phyloP scores from a whole-genome alignment of 352 stramenopile genomes.

The Sclerospora graminicola region DNA sequence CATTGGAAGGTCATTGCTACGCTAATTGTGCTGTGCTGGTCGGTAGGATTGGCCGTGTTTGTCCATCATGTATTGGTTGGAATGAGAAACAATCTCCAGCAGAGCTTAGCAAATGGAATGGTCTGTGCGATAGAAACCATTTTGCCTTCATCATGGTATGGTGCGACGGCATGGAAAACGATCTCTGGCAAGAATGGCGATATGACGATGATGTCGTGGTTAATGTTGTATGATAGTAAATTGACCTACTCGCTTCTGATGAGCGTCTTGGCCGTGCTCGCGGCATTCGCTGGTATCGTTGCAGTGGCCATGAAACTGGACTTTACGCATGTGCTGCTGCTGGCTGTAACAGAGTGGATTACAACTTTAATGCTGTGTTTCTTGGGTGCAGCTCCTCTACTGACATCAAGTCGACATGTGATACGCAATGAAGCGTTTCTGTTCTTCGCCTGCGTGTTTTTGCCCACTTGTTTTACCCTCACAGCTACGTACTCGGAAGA shows the following conservation, averaged over 20 bases:
- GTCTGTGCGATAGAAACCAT: constrained; percentile 32
- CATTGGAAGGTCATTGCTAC: constrained; percentile 66
- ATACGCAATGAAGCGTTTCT: constrained; percentile 46
- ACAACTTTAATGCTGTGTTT: constrained; percentile 45
- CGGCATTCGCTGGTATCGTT: constrained; percentile 51
- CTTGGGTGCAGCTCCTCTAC: constrained; percentile 27
- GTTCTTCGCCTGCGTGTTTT: constrained; percentile 49
- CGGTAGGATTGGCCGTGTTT: constrained; percentile 50
- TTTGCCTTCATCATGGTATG: constrained; percentile 38
- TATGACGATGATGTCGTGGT: constrained; percentile 51
- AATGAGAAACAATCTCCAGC: constrained; percentile 30
- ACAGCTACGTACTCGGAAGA: constrained; percentile 74
- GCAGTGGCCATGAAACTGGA: constrained; percentile 68
- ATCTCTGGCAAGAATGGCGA: constrained; percentile 20
- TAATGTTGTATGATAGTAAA: constrained; percentile 57
- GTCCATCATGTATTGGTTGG: constrained; percentile 42
- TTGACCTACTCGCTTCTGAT: constrained; percentile 54
- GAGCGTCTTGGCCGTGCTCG: constrained; percentile 44
- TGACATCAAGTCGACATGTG: constrained; percentile 36
- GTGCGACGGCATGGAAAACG: constrained; percentile 22
- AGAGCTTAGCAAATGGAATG: constrained; percentile 26
- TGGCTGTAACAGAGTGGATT: constrained; percentile 41
- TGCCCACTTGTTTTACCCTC: constrained; percentile 53
- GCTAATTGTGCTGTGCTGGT: constrained; percentile 59
- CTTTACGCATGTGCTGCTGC: constrained; percentile 59